Percentiles rank a stretch among this genome's conserved stretches.
Conservation (phyloP, 495 filamentous ascomycete species). For the Platismatia glauca region DNA sequence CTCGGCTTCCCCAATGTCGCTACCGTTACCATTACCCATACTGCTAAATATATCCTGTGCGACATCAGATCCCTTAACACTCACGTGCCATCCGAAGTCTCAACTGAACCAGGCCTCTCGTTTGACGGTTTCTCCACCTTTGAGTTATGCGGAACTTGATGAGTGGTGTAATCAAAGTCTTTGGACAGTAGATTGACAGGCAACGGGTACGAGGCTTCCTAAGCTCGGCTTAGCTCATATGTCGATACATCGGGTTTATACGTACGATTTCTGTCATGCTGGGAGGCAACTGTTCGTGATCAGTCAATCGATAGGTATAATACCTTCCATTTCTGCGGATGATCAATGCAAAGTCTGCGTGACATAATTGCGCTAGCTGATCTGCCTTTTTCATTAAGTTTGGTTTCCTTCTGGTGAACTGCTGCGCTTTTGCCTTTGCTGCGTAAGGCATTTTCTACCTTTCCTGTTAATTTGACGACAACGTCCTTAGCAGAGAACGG, state of each 20-base stretch:
- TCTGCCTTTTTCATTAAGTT: too few species aligned
- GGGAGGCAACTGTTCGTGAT: too few species aligned
- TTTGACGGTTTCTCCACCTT: not conserved
- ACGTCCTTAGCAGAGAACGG: not conserved
- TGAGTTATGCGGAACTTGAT: not conserved
- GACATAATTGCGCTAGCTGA: too few species aligned
- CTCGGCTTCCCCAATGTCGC: not conserved
- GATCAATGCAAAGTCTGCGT: too few species aligned
- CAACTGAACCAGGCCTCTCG: not conserved
- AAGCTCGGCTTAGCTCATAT: not conserved
- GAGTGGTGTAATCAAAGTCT: too few species aligned
- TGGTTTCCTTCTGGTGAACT: conserved; percentile 21
- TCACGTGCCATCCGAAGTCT: too few species aligned
- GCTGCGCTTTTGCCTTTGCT: conserved; percentile 16
- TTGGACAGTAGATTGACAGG: too few species aligned
- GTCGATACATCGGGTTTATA: not conserved
- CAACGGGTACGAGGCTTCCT: not conserved
- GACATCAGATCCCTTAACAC: too few species aligned
- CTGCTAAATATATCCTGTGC: too few species aligned
- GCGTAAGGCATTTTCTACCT: not conserved
- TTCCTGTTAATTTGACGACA: not conserved
- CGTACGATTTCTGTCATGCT: too few species aligned
- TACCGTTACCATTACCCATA: not conserved
- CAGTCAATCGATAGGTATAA: too few species aligned
- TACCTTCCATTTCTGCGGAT: too few species aligned